Percentiles rank a stretch among this genome's conserved stretches.
Conservation (phyloP, 495 filamentous ascomycete species). For the Ramalina peruviana region DNA sequence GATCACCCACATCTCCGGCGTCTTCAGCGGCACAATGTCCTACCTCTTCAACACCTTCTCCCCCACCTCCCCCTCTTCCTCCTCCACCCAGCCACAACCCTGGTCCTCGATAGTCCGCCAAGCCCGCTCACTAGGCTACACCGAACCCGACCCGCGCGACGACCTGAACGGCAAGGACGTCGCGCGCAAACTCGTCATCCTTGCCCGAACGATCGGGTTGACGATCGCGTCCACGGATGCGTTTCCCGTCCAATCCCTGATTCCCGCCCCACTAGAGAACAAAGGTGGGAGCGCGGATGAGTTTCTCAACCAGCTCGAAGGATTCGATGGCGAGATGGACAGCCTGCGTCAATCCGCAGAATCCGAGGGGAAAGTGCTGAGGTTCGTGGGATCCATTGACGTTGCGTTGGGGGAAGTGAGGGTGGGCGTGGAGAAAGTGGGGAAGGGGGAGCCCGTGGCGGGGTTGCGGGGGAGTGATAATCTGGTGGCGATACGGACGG, state of each 20-base stretch:
- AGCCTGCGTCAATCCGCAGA: slow-evolving; percentile 62
- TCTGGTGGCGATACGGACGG: slow-evolving; percentile 94
- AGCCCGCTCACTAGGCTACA: slow-evolving; percentile 46
- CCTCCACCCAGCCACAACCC: too few relatives aligned
- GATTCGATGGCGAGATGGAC: slow-evolving; percentile 76
- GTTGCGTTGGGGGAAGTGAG: slow-evolving; percentile 46
- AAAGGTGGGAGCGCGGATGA: slow-evolving; percentile 52
- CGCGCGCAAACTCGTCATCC: slow-evolving; percentile 88
- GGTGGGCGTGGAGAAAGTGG: slow-evolving; percentile 80
- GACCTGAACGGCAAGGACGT: slow-evolving; percentile 95
- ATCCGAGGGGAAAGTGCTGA: slow-evolving; percentile 76
- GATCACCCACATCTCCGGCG: slow-evolving; percentile 79
- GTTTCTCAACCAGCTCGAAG: slow-evolving; percentile 62
- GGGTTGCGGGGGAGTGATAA: slow-evolving; percentile 93
- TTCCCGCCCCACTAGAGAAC: slow-evolving; percentile 53
- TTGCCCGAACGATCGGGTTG: slow-evolving; percentile 71
- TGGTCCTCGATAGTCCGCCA: too few relatives aligned
- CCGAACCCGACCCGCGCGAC: slow-evolving; percentile 90
- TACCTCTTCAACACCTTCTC: slow-evolving; percentile 90
- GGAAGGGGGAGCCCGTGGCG: slow-evolving; percentile 72
- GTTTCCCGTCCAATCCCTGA: slow-evolving; percentile 85
- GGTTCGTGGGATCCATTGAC: slow-evolving; percentile 90
- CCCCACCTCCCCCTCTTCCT: too few relatives aligned
- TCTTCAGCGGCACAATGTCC: slow-evolving; percentile 91
- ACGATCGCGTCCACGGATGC: slow-evolving; percentile 60